These are phyloP conservation scores for Botryobasidium botryosum DNA, from an alignment of 768 basidiomycete species.

Conservation along the genomic window DNA sequence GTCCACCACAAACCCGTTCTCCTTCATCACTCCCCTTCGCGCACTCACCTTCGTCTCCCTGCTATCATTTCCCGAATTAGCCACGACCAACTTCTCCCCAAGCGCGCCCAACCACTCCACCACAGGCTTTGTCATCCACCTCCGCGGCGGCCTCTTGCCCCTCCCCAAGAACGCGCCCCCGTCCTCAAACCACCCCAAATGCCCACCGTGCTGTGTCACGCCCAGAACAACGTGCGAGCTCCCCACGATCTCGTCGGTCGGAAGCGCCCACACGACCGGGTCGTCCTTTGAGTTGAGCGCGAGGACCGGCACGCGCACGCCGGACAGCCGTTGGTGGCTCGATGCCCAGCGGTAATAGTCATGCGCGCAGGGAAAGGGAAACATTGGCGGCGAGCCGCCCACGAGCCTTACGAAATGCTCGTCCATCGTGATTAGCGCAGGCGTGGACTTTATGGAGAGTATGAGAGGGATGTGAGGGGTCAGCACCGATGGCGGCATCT, in stretches of 20 bases:
- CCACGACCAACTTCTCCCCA: neutral
- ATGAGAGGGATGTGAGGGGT: slow-evolving; percentile 4
- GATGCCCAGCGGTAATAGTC: slow-evolving; percentile 16
- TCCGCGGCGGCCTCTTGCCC: slow-evolving; percentile 6
- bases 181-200: slow-evolving; percentile 16
- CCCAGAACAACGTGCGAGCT: slow-evolving; percentile 16
- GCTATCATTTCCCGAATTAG: neutral
- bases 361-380: slow-evolving; percentile 12
- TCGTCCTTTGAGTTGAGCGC: slow-evolving; percentile 18
- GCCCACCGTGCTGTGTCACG: slow-evolving; percentile 14
- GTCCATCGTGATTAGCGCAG: slow-evolving; percentile 6
- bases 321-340: slow-evolving; percentile 8
- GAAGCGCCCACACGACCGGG: slow-evolving; percentile 17
- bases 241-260: slow-evolving; percentile 9
- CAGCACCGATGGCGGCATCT: slow-evolving; percentile 1
- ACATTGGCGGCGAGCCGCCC: slow-evolving; percentile 7
- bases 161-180: slow-evolving; percentile 12
- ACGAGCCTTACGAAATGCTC: slow-evolving; percentile 9
- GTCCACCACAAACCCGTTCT: slow-evolving; percentile 10
- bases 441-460: slow-evolving; percentile 6
- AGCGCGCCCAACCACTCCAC: neutral
- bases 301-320: slow-evolving; percentile 17
- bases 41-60: neutral
- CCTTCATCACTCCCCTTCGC: neutral
- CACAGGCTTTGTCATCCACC: slow-evolving; percentile 1